These are phyloP conservation scores for Mariannaea sp. DNA, from an alignment of 2,329 filamentous ascomycete species.

Conservation along the genomic window DNA sequence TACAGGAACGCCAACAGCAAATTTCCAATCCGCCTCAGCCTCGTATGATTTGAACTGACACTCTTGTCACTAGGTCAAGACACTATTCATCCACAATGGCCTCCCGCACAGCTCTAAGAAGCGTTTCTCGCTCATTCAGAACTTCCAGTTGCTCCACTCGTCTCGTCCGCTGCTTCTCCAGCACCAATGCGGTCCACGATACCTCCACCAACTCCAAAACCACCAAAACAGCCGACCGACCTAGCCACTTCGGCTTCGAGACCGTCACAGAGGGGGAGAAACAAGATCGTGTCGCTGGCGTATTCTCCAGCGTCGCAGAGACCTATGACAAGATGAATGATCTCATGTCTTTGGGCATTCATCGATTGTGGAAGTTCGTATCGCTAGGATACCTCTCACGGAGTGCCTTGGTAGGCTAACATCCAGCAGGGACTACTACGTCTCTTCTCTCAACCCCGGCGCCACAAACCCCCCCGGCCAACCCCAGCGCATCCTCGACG, in stretches of 20 bases:
- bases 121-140: slow-evolving; percentile 34
- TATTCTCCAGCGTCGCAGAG: slow-evolving; percentile 93
- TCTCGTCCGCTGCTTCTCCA: slow-evolving; percentile 38
- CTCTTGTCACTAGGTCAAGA: slow-evolving; percentile 11
- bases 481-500: slow-evolving; percentile 82
- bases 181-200: slow-evolving; percentile 35
- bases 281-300: slow-evolving; percentile 71
- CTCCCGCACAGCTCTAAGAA: slow-evolving; percentile 39
- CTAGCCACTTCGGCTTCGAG: slow-evolving; percentile 91
- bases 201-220: slow-evolving; percentile 24
- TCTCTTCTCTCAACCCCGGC: slow-evolving; percentile 87
- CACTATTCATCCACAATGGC: slow-evolving; percentile 33
- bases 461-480: slow-evolving; percentile 50
- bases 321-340: slow-evolving; percentile 99
- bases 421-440: slow-evolving; percentile 76
- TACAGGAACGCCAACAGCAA: slow-evolving; percentile 21
- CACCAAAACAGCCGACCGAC: slow-evolving; percentile 51
- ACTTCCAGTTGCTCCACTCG: slow-evolving; percentile 21
- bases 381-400: background rate
- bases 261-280: slow-evolving; percentile 83
- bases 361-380: slow-evolving; percentile 85
- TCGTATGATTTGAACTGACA: slow-evolving; percentile 37
- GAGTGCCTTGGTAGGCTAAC: background rate
- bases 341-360: slow-evolving; percentile 96
- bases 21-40: slow-evolving; percentile 36